Evolutionary conservation across 768 basidiomycete genomes (phyloP).

Genomic region (Lactarius hatsudake): DNA sequence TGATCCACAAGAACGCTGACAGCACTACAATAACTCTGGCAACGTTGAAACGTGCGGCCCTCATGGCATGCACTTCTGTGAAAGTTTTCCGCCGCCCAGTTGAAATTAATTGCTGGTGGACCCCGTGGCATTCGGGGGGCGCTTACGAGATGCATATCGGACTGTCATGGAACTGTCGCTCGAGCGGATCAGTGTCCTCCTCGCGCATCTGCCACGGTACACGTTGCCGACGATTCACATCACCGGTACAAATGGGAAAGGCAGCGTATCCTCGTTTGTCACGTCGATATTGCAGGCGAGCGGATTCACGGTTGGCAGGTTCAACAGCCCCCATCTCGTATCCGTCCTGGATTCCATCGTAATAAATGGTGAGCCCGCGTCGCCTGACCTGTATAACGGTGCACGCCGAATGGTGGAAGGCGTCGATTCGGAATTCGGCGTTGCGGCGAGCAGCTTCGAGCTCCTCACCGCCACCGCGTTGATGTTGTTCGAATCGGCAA

Average conservation of each 20-base stretch:
- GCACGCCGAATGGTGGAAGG: constrained; percentile 49
- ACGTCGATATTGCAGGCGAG: constrained; percentile 67
- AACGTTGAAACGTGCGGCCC: neutral
- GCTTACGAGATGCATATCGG: no score
- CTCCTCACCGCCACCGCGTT: constrained; percentile 81
- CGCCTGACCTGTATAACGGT: constrained; percentile 44
- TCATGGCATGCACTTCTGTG: neutral
- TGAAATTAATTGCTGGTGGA: neutral
- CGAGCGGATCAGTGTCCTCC: constrained; percentile 53
- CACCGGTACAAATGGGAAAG: constrained; percentile 97
- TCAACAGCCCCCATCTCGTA: constrained; percentile 91
- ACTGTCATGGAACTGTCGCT: constrained; percentile 55
- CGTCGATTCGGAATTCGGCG: constrained; percentile 42
- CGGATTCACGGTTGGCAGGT: constrained; percentile 68
- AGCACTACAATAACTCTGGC: neutral
- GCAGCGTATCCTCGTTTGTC: constrained; percentile 82
- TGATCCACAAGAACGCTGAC: neutral
- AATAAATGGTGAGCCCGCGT: constrained; percentile 57
- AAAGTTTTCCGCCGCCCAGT: neutral
- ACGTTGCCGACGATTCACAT: constrained; percentile 84
- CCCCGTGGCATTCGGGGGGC: neutral
- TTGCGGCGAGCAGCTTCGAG: constrained; percentile 74
- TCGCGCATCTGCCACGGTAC: constrained; percentile 55
- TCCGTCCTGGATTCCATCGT: constrained; percentile 72
- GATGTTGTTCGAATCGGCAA: constrained; percentile 60